phyloP scores from a whole-genome alignment of 1,139 yeast species.

The Eremothecium coryli region DNA sequence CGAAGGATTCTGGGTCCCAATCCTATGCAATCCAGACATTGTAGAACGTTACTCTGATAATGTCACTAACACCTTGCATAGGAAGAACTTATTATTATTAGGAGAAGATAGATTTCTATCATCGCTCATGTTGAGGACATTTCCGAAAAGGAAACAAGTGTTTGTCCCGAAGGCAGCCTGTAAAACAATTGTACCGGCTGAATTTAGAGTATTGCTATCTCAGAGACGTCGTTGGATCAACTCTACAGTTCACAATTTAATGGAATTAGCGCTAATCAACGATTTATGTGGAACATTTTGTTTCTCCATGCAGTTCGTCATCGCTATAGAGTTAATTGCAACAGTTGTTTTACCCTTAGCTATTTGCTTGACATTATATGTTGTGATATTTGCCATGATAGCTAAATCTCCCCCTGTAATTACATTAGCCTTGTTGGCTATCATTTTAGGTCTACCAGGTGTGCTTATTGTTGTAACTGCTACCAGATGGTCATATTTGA shows the following conservation, averaged over 20 bases:
- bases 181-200: conserved; percentile 84
- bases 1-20: conserved; percentile 94
- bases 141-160: conserved; percentile 88
- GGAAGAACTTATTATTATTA: conserved; percentile 73
- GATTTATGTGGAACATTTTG: conserved; percentile 97
- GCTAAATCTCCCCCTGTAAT: conserved; percentile 76
- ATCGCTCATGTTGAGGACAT: conserved; percentile 82
- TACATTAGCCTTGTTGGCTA: conserved; percentile 68
- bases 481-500: conserved; percentile 60
- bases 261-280: conserved; percentile 80
- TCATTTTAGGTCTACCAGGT: conserved; percentile 88
- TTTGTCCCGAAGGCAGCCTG: conserved; percentile 94
- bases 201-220: conserved; percentile 70
- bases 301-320: conserved; percentile 93
- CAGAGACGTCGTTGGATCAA: conserved; percentile 99
- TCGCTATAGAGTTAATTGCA: conserved; percentile 79
- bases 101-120: conserved; percentile 93
- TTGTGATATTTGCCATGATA: conserved; percentile 64
- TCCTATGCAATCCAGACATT: conserved; percentile 89
- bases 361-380: conserved; percentile 75
- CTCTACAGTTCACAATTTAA: conserved; percentile 89
- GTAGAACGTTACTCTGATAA: conserved; percentile 92
- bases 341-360: conserved; percentile 92
- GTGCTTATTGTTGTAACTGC: conserved; percentile 81
- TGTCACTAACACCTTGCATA: conserved; percentile 78